These are phyloP conservation scores for Graphilbum sp. DNA, from an alignment of 2,329 filamentous ascomycete species.

Conservation along the genomic window DNA sequence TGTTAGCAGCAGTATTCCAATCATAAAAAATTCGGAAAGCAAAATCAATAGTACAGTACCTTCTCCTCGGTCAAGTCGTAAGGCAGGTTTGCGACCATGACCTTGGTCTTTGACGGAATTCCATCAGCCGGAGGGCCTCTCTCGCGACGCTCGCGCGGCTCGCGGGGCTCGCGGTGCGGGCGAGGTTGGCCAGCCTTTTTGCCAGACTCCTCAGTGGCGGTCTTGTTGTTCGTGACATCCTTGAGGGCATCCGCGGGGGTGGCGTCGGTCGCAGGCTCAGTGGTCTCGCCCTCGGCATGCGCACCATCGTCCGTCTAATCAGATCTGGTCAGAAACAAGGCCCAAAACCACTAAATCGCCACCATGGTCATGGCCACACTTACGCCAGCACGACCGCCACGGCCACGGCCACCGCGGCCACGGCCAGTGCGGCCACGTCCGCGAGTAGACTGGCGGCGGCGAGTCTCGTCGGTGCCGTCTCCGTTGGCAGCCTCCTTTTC, in stretches of 20 bases:
- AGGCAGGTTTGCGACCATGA: constrained; percentile 98
- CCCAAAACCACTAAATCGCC: too few relatives aligned
- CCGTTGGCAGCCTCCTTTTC: constrained; percentile 68
- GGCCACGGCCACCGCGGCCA: constrained; percentile 47
- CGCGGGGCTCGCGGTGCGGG: constrained; percentile 39
- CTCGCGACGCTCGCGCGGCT: constrained; percentile 50
- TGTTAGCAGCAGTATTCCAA: too few relatives aligned
- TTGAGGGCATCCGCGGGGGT: constrained; percentile 41
- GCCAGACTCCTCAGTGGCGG: constrained; percentile 39
- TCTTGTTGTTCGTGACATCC: constrained; percentile 45
- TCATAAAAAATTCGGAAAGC: too few relatives aligned
- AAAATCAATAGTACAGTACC: constrained; percentile 39
- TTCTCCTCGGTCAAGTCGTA: constrained; percentile 97
- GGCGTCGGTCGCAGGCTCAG: constrained; percentile 28
- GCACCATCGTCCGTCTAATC: constrained; percentile 23
- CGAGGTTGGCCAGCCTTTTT: constrained; percentile 37
- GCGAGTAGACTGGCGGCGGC: constrained; percentile 46
- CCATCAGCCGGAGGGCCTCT: constrained; percentile 94
- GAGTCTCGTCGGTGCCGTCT: constrained; percentile 53
- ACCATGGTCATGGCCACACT: too few relatives aligned
- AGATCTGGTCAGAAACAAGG: background rate
- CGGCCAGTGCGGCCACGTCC: constrained; percentile 50
- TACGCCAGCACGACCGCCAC: constrained; percentile 48
- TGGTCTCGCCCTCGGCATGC: constrained; percentile 28
- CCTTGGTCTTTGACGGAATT: constrained; percentile 97